Percentiles rank a stretch among this genome's conserved stretches.
phyloP scores from a whole-genome alignment of 306 rosid species.

The Oemleria cerasiformis region DNA sequence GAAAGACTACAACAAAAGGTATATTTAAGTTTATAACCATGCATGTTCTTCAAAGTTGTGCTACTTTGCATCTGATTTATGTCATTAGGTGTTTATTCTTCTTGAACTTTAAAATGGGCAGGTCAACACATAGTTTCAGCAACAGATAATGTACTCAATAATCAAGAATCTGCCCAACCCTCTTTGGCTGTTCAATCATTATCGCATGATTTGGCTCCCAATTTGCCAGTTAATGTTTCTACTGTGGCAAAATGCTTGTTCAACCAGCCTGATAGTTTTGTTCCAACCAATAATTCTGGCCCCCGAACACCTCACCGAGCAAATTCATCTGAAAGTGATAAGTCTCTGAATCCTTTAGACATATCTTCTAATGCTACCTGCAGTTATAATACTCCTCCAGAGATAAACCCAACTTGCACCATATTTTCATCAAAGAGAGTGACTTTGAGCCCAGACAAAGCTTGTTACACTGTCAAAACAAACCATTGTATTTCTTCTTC shows the following conservation, averaged over 20 bases:
- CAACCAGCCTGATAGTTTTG: conserved; percentile 42
- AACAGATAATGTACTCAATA: conserved; percentile 27
- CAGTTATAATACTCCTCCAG: conserved; percentile 38
- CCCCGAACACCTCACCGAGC: conserved; percentile 57
- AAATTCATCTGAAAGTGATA: conserved; percentile 47
- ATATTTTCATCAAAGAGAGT: conserved; percentile 81
- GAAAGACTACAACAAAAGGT: conserved; percentile 40
- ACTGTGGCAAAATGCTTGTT: conserved; percentile 73
- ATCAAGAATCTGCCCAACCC: conserved; percentile 37
- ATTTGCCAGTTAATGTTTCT: too few species aligned
- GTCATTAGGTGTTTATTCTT: neutral
- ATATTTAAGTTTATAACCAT: conserved; percentile 21
- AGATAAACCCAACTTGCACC: conserved; percentile 50
- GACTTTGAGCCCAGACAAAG: conserved; percentile 68
- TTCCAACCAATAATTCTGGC: conserved; percentile 45
- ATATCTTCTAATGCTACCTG: conserved; percentile 37
- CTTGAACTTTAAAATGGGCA: conserved; percentile 3
- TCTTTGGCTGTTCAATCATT: conserved; percentile 37
- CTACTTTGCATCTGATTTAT: conserved; percentile 10
- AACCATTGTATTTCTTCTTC: conserved; percentile 63
- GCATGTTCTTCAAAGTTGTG: conserved; percentile 11
- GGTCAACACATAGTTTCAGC: conserved; percentile 33
- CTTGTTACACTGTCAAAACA: conserved; percentile 52
- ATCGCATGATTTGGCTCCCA: conserved; percentile 23
- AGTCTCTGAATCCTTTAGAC: conserved; percentile 54